phyloP scores from a whole-genome alignment of 2,329 filamentous ascomycete species.

The Lachnellula occidentalis region DNA sequence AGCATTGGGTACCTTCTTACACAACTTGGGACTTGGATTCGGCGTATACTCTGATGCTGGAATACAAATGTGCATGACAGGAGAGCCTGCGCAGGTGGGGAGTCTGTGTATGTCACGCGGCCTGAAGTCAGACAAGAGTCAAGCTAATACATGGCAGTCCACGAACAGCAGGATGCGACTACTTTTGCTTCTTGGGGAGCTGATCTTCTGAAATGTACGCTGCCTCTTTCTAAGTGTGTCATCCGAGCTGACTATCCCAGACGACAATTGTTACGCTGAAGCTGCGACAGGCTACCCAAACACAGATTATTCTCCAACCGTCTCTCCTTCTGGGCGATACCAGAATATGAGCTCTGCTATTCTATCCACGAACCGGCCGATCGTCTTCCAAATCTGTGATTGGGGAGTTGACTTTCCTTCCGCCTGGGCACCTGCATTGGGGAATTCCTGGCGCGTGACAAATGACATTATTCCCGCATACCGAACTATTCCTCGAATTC shows the following conservation, averaged over 20 bases:
- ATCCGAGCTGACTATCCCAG: conserved; percentile 6
- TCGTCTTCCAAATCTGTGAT: conserved; percentile 38
- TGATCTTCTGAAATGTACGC: conserved; percentile 39
- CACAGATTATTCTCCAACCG: conserved; percentile 30
- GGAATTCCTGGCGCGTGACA: conserved; percentile 37
- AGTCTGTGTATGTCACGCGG: conserved; percentile 23
- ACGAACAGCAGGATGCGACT: conserved; percentile 23
- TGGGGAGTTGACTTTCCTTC: conserved; percentile 39
- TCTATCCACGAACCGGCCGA: conserved; percentile 21
- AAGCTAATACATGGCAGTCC: conserved; percentile 7
- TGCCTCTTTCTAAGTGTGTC: conserved; percentile 7
- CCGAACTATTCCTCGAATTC: conserved; percentile 34
- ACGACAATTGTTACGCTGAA: conserved; percentile 35
- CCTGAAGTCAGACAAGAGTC: conserved; percentile 2
- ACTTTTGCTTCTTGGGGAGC: conserved; percentile 30
- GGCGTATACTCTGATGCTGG: conserved; percentile 39
- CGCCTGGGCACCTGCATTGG: conserved; percentile 34
- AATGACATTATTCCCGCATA: conserved; percentile 38
- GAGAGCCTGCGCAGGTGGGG: conserved; percentile 21
- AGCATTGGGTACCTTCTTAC: conserved; percentile 38
- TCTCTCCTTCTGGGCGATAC: conserved; percentile 31
- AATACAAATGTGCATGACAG: conserved; percentile 29
- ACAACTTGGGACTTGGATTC: conserved; percentile 36
- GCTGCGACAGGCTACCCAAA: conserved; percentile 33
- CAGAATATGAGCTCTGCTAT: conserved; percentile 34